Percentiles rank a stretch among this genome's conserved stretches.
Evolutionary conservation across 2,329 filamentous ascomycete species (phyloP).

Genomic region (Onygenales sp.): DNA sequence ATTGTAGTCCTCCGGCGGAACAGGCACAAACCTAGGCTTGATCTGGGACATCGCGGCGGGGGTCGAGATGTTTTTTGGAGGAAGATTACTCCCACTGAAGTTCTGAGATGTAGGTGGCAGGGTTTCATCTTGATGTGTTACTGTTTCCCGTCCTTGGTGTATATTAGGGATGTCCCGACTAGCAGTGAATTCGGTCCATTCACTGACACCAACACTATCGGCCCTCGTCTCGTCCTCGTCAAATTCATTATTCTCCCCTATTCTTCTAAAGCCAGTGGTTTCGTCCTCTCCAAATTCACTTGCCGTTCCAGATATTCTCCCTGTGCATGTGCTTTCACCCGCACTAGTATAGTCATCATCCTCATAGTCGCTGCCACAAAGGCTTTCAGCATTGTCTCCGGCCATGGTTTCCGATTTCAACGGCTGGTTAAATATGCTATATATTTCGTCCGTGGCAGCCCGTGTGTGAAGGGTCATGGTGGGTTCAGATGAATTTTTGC

Average conservation of each 20-base stretch:
- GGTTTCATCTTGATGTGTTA: conserved; percentile 1
- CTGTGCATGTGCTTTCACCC: conserved; percentile 73
- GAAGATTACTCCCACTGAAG: conserved; percentile 19
- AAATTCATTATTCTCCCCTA: conserved; percentile 28
- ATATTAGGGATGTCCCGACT: conserved; percentile 57
- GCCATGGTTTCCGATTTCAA: conserved; percentile 42
- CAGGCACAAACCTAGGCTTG: conserved; percentile 60
- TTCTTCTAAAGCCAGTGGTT: conserved; percentile 27
- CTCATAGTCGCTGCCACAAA: conserved; percentile 57
- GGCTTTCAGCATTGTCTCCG: conserved; percentile 50
- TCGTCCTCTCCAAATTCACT: conserved; percentile 59
- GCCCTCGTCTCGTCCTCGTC: conserved; percentile 30
- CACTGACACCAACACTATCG: conserved; percentile 53
- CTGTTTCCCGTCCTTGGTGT: conserved; percentile 17
- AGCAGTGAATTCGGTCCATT: conserved; percentile 81
- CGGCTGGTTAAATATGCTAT: conserved; percentile 91
- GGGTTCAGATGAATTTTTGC: conserved; percentile 68
- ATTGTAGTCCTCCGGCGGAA: conserved; percentile 79
- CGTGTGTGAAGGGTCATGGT: conserved; percentile 97
- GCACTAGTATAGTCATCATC: conserved; percentile 71
- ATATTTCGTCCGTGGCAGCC: conserved; percentile 94
- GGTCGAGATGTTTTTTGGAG: conserved; percentile 31
- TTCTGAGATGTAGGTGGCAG: conserved; percentile 12
- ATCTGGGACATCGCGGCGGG: conserved; percentile 35
- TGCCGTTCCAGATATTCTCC: conserved; percentile 53